Evolutionary conservation across 768 basidiomycete genomes (phyloP).

Genomic region (Leccinum subtestaceum): DNA sequence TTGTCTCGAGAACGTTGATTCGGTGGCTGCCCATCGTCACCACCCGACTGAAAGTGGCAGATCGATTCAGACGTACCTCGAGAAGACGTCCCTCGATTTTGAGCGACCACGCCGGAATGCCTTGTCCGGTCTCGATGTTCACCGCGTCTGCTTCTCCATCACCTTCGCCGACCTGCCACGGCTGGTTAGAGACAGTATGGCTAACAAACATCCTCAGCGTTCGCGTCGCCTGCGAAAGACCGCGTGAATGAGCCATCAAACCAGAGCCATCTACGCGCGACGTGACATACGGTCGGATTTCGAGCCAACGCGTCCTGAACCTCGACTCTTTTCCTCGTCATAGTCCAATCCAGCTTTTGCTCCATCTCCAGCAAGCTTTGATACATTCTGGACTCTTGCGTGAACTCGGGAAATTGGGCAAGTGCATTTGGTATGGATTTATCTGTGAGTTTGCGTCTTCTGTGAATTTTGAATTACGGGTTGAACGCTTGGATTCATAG

Average conservation of each 20-base stretch:
- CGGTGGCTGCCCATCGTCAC: constrained; percentile 39
- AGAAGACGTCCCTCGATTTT: constrained; percentile 85
- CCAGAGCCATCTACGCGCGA: background rate
- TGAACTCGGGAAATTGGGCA: constrained; percentile 69
- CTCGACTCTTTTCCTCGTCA: constrained; percentile 85
- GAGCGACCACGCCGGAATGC: constrained; percentile 86
- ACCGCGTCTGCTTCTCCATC: constrained; percentile 35
- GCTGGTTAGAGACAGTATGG: constrained; percentile 81
- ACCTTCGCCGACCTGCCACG: constrained; percentile 68
- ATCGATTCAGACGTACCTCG: constrained; percentile 48
- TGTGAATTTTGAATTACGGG: constrained; percentile 24
- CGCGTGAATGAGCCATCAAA: constrained; percentile 1
- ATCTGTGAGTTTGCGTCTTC: constrained; percentile 77
- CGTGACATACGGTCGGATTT: constrained; percentile 51
- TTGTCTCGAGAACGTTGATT: constrained; percentile 67
- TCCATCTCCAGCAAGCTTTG: constrained; percentile 85
- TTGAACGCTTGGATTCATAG: background rate
- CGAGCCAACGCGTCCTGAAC: constrained; percentile 84
- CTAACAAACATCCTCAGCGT: constrained; percentile 84
- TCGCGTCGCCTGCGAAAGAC: constrained; percentile 62
- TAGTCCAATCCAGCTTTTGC: constrained; percentile 91
- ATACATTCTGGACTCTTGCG: constrained; percentile 83
- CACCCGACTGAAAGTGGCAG: background rate
- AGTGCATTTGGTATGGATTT: constrained; percentile 77
- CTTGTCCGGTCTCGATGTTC: constrained; percentile 80